Base-by-base conservation (phyloP, 164 flowering plant genomes). In the Vitis cinerea region DNA sequence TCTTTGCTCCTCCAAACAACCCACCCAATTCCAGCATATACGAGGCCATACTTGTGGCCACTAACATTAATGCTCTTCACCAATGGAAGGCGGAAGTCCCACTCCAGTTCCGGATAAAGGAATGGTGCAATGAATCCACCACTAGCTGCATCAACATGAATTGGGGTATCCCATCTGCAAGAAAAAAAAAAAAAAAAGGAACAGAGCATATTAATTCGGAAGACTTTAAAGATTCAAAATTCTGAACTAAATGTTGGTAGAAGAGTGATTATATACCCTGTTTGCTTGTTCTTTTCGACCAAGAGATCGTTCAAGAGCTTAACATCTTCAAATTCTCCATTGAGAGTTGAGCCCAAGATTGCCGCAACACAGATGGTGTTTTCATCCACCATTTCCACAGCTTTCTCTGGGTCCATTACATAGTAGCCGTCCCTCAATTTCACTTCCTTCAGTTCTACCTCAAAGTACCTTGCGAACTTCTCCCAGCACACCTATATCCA, bases 381-480 rank as follows among this genome's bases (percentile, higher is more conserved):
- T 31, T 79, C 84, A 56, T 78, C 84, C 12, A 78, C 84, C 78
- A 81, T 71, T 44, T 81, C 44, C 55, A 78, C 82, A 1, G 84
- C 84, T 49, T 78, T 75, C 44, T 3, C 76, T 1, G 84, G 84
- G 74, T 81, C 84, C 84, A 81, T 81, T 16, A 81, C 84, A 14
- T 81, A 81, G 66, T 81, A 81, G 5, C 75, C 84, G 67, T 81
- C 84, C 11, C 76, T 76, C 65, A 81, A 71, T 63, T 79, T 81
- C 72, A 81, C 84, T 61, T 81, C 84, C 76, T 78, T 81, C 53
- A 81, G 63, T 64, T 81, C 82, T 51, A 81, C 84, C 57, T 81
- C 84, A 61, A 81, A 81, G 54, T 78, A 81, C 73, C 84, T 75
- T 8, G 84, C 84, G 63, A 81, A 81, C 37, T 81, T 81, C 66